Evolutionary conservation across 345 rosid species (phyloP).

Genomic region (Gossypium mustelinum): DNA sequence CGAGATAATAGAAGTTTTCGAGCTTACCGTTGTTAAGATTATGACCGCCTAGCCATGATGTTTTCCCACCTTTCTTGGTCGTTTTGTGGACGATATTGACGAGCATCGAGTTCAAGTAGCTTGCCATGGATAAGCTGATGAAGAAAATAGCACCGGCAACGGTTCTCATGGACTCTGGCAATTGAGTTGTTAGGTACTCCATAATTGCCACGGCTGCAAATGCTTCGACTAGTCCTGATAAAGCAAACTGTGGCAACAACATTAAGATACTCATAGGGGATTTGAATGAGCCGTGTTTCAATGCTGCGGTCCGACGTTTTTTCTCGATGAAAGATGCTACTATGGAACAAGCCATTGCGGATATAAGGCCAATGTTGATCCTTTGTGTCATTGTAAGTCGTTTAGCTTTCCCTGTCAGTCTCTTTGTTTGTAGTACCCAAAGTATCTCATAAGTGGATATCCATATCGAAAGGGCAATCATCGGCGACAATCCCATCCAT

Average conservation of each 20-base stretch:
- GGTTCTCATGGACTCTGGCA: slow-evolving; percentile 66
- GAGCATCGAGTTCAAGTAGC: slow-evolving; percentile 27
- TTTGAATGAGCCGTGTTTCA: slow-evolving; percentile 31
- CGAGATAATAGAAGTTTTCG: slow-evolving; percentile 34
- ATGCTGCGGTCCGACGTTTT: slow-evolving; percentile 34
- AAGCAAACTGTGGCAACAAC: slow-evolving; percentile 51
- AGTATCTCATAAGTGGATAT: slow-evolving; percentile 47
- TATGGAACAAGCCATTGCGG: slow-evolving; percentile 40
- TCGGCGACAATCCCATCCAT: slow-evolving; percentile 51
- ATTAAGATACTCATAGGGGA: slow-evolving; percentile 35
- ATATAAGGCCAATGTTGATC: slow-evolving; percentile 43
- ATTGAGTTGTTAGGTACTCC: slow-evolving; percentile 50
- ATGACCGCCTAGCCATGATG: slow-evolving; percentile 47
- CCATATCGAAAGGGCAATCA: slow-evolving; percentile 57
- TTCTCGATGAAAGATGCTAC: slow-evolving; percentile 43
- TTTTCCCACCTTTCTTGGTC: slow-evolving; percentile 21
- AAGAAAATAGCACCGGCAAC: slow-evolving; percentile 60
- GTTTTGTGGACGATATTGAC: slow-evolving; percentile 17
- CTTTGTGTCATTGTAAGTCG: slow-evolving; percentile 43
- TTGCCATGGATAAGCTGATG: slow-evolving; percentile 43
- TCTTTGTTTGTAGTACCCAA: slow-evolving; percentile 33
- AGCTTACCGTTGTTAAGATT: slow-evolving; percentile 40
- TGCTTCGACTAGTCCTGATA: slow-evolving; percentile 55
- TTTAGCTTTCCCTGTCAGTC: slow-evolving; percentile 28
- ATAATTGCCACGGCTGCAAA: slow-evolving; percentile 55